Base-by-base conservation (phyloP, 1,139 yeast genomes). In the Komagataea norvegica region DNA sequence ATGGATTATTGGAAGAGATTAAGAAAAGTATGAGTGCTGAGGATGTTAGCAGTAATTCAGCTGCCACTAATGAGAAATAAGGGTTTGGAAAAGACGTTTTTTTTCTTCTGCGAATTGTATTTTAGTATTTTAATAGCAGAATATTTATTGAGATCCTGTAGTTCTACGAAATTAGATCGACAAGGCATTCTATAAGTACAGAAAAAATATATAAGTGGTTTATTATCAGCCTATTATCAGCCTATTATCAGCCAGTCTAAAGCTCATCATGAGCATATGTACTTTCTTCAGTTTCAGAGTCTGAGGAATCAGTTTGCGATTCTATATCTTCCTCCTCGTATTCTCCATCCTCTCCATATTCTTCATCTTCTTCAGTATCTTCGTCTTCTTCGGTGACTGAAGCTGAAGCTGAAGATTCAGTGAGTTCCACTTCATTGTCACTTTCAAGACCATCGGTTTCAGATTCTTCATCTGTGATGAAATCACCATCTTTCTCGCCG, bases 1-100 rank as follows among this genome's bases (percentile, higher is more conserved):
- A 52, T 29, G 51, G 46, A 1, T 33, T 51, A 21, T 27, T 52
- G 21, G 46, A 48, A 17, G 54, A 52, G 34, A 49, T 52, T 16
- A 49, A 40, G 29, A 49, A 47, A 26, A 50, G 48, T 27, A 31
- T 49, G 37, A 29, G 29, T 9, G 10, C 24, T 17, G 22, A 37
- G 13, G 44, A 36, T 20, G 22, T 26, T 15, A 42, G 23, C 28
- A 32, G 27, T 10, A 18, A 17, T 5, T 14, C 6, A 14, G 10
- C 3, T 3, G 15, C 3, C 15, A 14, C 18, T 14, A 6, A 25
- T n/a, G n/a, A n/a, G n/a, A n/a, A n/a, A n/a, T n/a, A n/a, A n/a
- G n/a, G n/a, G n/a, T n/a, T 8, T 10, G 16, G 16, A 8, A 17
- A 31, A 18, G 28, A 16, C 17, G 13, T 23, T 14, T 11, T 22